phyloP scores from a whole-genome alignment of 2,329 filamentous ascomycete species.

The Incumbomyces delicatus region DNA sequence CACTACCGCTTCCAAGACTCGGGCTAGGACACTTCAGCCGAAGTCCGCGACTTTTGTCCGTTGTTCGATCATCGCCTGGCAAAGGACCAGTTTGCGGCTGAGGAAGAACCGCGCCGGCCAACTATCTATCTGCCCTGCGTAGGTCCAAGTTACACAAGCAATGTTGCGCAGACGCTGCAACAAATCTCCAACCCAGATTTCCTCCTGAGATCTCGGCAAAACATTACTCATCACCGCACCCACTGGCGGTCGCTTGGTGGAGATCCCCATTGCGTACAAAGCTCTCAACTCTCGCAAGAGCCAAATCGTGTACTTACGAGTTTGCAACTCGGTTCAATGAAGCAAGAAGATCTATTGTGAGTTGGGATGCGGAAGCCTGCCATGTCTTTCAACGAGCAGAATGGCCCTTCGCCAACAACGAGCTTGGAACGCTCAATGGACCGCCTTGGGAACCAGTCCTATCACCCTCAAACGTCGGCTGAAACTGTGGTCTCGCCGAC shows the following conservation, averaged over 20 bases:
- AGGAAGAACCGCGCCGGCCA: not conserved
- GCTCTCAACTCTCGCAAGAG: no score
- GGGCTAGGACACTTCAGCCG: not conserved
- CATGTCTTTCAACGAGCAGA: constrained; percentile 3
- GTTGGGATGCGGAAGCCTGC: constrained; percentile 1
- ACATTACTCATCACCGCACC: not conserved
- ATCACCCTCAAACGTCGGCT: not conserved
- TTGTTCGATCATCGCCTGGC: not conserved
- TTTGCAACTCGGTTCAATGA: not conserved
- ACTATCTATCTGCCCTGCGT: constrained; percentile 1
- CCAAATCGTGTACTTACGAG: no score
- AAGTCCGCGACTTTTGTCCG: not conserved
- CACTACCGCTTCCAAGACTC: not conserved
- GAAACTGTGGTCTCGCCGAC: not conserved
- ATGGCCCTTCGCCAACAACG: not conserved
- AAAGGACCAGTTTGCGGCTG: not conserved
- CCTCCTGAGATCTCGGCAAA: constrained; percentile 1
- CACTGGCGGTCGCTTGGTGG: not conserved
- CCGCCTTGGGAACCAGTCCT: not conserved
- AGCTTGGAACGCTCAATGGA: not conserved
- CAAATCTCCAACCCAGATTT: not conserved
- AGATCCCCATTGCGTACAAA: not conserved
- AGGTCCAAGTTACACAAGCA: not conserved
- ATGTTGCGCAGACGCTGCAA: not conserved
- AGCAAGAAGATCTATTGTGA: not conserved